phyloP scores from a whole-genome alignment of 73 alveolate genomes.

The Diophrys sp. region DNA sequence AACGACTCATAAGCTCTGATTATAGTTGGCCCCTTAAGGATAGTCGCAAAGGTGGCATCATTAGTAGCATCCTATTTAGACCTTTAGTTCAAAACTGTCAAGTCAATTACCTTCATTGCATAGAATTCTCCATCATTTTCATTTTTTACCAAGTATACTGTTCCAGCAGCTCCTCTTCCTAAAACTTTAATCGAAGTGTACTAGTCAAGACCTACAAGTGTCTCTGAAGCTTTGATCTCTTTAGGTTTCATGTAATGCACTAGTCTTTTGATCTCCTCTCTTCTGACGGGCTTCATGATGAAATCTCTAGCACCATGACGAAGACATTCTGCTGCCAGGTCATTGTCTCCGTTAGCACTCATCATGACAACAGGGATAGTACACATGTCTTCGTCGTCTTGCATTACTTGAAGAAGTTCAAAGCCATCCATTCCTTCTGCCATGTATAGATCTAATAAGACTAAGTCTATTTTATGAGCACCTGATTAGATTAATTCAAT shows the following conservation, averaged over 20 bases:
- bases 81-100: constrained; percentile 62
- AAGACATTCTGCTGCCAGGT: constrained; percentile 63
- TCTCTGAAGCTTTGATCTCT: constrained; percentile 17
- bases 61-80: constrained; percentile 80
- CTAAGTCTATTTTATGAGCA: constrained; percentile 64
- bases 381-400: constrained; percentile 59
- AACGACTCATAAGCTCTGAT: constrained; percentile 89
- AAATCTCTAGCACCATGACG: constrained; percentile 80
- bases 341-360: constrained; percentile 74
- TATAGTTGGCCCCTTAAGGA: constrained; percentile 91
- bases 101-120: constrained; percentile 61
- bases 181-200: constrained; percentile 13
- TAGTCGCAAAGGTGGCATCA: constrained; percentile 88
- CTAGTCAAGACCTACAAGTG: neutral
- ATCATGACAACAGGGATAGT: constrained; percentile 83
- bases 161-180: constrained; percentile 84
- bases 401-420: constrained; percentile 72
- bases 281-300: constrained; percentile 80
- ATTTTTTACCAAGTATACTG: constrained; percentile 58
- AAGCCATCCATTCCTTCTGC: constrained; percentile 83
- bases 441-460: constrained; percentile 73
- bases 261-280: constrained; percentile 43
- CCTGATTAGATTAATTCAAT: constrained; percentile 51
- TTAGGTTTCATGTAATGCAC: constrained; percentile 18
- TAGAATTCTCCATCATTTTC: constrained; percentile 32